Evolutionary conservation across 2,329 filamentous ascomycete species (phyloP).

Genomic region (Aspergillus calidoustus): DNA sequence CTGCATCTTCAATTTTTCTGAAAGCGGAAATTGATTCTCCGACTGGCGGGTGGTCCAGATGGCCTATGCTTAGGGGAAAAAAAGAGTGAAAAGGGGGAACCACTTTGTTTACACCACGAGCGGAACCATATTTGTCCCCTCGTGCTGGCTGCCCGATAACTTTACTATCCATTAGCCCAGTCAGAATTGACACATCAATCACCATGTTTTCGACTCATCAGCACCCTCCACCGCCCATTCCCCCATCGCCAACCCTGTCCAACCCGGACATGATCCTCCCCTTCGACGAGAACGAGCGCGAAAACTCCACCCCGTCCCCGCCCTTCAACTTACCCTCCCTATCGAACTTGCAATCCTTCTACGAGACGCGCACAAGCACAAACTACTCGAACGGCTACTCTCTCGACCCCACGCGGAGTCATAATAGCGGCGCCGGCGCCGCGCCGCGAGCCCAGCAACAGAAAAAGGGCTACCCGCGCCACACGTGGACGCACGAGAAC

Average conservation of each 20-base stretch:
- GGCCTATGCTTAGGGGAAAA: slow-evolving; percentile 5
- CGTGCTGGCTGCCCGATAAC: slow-evolving; percentile 3
- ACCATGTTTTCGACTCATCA: slow-evolving; percentile 17
- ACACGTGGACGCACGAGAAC: slow-evolving; percentile 41
- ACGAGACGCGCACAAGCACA: slow-evolving; percentile 28
- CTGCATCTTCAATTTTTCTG: slow-evolving; percentile 14
- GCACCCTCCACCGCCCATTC: slow-evolving; percentile 37
- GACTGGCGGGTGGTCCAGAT: slow-evolving; percentile 3
- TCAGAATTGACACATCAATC: slow-evolving; percentile 8
- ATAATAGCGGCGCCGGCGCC: neutral
- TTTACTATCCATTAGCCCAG: neutral
- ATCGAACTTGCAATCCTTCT: slow-evolving; percentile 46
- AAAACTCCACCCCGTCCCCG: slow-evolving; percentile 56
- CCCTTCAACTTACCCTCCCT: slow-evolving; percentile 55
- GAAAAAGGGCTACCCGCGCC: slow-evolving; percentile 40
- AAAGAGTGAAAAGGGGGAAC: slow-evolving; percentile 15
- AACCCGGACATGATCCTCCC: slow-evolving; percentile 96
- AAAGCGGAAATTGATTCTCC: slow-evolving; percentile 9
- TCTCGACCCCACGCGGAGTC: slow-evolving; percentile 8
- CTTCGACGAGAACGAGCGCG: slow-evolving; percentile 63
- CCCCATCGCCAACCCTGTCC: slow-evolving; percentile 82
- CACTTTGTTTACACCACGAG: neutral
- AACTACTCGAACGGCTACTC: slow-evolving; percentile 16
- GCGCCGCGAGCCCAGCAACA: slow-evolving; percentile 21
- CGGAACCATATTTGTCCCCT: slow-evolving; percentile 2